phyloP scores from a whole-genome alignment of 1,139 yeast species.

The Trichomonascaceae sp. region DNA sequence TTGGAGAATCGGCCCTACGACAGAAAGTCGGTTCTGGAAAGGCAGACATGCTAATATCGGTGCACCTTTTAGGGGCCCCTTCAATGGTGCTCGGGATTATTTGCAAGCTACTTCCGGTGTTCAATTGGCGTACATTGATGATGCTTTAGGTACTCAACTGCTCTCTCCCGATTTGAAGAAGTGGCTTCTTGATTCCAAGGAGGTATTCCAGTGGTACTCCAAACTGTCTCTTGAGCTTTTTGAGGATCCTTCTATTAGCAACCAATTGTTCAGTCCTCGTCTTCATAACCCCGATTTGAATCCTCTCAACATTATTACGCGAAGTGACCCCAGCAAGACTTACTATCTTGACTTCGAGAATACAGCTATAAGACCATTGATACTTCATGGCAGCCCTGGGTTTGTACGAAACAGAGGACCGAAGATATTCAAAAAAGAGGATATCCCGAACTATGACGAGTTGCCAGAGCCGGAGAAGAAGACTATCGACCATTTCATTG shows the following conservation, averaged over 20 bases:
- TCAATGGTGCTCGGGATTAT: conserved; percentile 53
- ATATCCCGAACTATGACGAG: conserved; percentile 61
- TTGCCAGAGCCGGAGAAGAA: conserved; percentile 68
- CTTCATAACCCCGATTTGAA: conserved; percentile 77
- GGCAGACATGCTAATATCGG: conserved; percentile 37
- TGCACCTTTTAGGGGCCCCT: conserved; percentile 58
- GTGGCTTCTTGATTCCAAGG: conserved; percentile 37
- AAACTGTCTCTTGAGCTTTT: conserved; percentile 48
- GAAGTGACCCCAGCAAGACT: conserved; percentile 28
- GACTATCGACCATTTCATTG: conserved; percentile 79
- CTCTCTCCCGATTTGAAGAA: conserved; percentile 36
- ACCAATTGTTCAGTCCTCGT: conserved; percentile 61
- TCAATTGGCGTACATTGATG: conserved; percentile 58
- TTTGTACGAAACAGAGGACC: conserved; percentile 86
- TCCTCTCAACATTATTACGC: conserved; percentile 70
- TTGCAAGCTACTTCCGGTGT: conserved; percentile 58
- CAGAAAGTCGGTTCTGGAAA: conserved; percentile 72
- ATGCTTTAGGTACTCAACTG: conserved; percentile 42
- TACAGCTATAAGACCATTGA: conserved; percentile 71
- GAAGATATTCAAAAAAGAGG: conserved; percentile 70
- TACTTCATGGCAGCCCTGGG: conserved; percentile 69
- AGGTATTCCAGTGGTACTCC: conserved; percentile 54
- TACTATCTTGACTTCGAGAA: conserved; percentile 78
- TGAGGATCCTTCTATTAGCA: conserved; percentile 19
- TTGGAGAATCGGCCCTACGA: conserved; percentile 90